Conservation (phyloP, 495 filamentous ascomycete genomes). For the Collariella sp. region DNA sequence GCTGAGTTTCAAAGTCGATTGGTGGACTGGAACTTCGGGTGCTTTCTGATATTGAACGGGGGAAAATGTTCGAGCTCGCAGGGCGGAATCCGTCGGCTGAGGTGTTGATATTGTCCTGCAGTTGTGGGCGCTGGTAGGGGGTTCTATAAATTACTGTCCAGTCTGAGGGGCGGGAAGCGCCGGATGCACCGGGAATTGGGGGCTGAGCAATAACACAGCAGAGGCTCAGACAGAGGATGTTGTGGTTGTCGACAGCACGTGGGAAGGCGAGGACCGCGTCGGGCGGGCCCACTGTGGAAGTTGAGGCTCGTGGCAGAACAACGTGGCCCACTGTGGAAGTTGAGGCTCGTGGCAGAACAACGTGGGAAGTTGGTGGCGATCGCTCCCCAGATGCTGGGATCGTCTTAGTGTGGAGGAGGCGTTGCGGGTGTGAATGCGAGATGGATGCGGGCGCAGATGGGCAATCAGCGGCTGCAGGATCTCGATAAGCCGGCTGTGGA, state of each 20-base stretch:
- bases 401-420: background rate
- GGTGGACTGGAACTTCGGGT: background rate
- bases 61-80: background rate
- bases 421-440: too few relatives aligned
- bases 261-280: background rate
- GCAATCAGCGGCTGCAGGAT: too few relatives aligned
- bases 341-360: background rate
- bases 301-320: background rate
- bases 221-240: background rate
- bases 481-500: too few relatives aligned
- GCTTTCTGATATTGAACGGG: background rate
- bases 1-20: background rate
- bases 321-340: background rate
- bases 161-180: constrained; percentile 13
- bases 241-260: constrained; percentile 7
- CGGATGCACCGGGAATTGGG: constrained; percentile 15
- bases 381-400: background rate
- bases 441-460: too few relatives aligned
- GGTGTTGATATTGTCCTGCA: too few relatives aligned
- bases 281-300: background rate
- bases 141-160: constrained; percentile 26
- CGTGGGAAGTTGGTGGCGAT: background rate
- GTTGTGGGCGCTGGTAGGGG: background rate
- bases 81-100: constrained; percentile 1
- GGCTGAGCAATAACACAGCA: constrained; percentile 17